phyloP scores from a whole-genome alignment of 768 basidiomycete genomes.

The Amanita exitialis region DNA sequence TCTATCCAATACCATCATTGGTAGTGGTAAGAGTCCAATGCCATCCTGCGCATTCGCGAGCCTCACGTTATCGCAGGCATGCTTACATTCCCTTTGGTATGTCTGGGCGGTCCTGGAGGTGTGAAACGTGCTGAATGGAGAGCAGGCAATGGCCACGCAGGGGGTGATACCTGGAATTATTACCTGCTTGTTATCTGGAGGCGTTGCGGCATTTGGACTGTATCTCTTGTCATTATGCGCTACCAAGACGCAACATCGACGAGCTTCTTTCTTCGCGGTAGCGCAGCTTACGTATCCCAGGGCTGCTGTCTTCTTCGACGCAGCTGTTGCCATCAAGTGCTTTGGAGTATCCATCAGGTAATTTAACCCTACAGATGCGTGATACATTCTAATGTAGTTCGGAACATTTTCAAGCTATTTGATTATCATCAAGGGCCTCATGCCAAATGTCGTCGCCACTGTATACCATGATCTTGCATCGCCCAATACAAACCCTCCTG shows the following conservation, averaged over 20 bases:
- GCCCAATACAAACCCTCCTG: slow-evolving; percentile 52
- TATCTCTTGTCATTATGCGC: slow-evolving; percentile 86
- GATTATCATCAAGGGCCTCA: slow-evolving; percentile 87
- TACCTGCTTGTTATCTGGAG: slow-evolving; percentile 77
- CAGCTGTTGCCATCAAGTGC: slow-evolving; percentile 92
- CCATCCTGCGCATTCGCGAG: slow-evolving; percentile 3
- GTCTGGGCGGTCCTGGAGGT: slow-evolving; percentile 12
- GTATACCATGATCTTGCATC: slow-evolving; percentile 74
- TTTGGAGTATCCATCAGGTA: slow-evolving; percentile 94
- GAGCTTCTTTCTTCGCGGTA: slow-evolving; percentile 76
- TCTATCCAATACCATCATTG: slow-evolving; percentile 84
- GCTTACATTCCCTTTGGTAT: slow-evolving; percentile 79
- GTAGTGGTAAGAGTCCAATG: slow-evolving; percentile 50
- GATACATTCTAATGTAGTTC: background rate
- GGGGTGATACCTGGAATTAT: slow-evolving; percentile 86
- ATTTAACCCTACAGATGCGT: slow-evolving; percentile 13
- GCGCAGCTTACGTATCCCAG: slow-evolving; percentile 83
- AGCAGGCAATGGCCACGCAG: slow-evolving; percentile 79
- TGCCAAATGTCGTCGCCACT: slow-evolving; percentile 83
- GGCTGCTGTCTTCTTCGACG: slow-evolving; percentile 84
- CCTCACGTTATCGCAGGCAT: slow-evolving; percentile 43
- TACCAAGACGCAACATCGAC: slow-evolving; percentile 59
- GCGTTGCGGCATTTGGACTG: slow-evolving; percentile 72
- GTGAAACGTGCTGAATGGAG: slow-evolving; percentile 5
- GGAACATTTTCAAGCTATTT: slow-evolving; percentile 45